Base-by-base conservation (phyloP, 805 yeast species). In the Middelhovenomyces tepae region DNA sequence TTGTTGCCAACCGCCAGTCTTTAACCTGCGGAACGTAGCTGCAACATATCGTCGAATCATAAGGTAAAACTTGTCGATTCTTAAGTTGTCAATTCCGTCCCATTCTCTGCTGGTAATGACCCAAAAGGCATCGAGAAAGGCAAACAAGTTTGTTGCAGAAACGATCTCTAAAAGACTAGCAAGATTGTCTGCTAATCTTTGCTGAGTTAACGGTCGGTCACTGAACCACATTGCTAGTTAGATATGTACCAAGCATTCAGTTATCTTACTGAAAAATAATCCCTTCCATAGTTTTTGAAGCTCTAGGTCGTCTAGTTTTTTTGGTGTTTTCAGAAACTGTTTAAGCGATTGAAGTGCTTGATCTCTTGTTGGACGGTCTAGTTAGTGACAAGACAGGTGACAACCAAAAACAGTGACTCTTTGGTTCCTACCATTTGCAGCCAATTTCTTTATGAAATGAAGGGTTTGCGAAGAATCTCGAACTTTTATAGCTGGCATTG, bases 211-310 rank as follows among this genome's bases (percentile, higher is more conserved):
- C 17, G 95, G 94, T 51, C 87, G 73, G 56, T 91, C 98, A 53
- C 93, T 73, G 61, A 80, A 85, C 97, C 98, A 91, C 94, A 91
- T 84, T 7, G n/a, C n/a, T n/a, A n/a, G n/a, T n/a, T n/a, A n/a
- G n/a, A n/a, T n/a, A n/a, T n/a, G n/a, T n/a, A n/a, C n/a, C n/a
- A n/a, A n/a, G n/a, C n/a, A n/a, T n/a, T n/a, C n/a, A n/a, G n/a
- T n/a, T n/a, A n/a, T n/a, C n/a, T n/a, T n/a, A n/a, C 94, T 73
- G 53, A 68, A 91, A 58, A 79, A 91, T 25, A 91, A 66, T n/a
- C 97, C 98, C 59, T 83, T 86, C 96, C 98, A 91, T 39, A 91
- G 62, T 54, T 89, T 87, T 45, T 81, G 81, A 42, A 75, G 64
- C 34, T 85, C 91, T 24, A 70, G 50, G 29, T 52, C 62, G 25